A percentile compares a stretch with the other conserved stretches of the same genome.
Conservation (phyloP, 2,329 filamentous ascomycete species). For the Chaetomiaceae sp. region DNA sequence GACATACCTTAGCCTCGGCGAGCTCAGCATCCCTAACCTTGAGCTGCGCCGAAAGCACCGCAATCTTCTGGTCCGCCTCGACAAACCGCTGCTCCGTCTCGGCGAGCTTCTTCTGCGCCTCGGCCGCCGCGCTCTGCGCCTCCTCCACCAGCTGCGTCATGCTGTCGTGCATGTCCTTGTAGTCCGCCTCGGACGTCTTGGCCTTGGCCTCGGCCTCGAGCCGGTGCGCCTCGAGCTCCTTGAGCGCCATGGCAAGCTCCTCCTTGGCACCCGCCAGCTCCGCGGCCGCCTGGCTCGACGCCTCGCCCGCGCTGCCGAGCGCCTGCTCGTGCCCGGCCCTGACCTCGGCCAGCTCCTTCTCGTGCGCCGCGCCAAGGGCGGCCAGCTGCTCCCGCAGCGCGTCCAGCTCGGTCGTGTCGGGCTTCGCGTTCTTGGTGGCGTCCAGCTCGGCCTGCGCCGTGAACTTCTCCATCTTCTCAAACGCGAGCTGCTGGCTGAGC, state of each 20-base stretch:
- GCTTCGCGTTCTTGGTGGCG: slow-evolving; percentile 48
- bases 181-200: slow-evolving; percentile 54
- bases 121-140: slow-evolving; percentile 43
- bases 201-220: slow-evolving; percentile 44
- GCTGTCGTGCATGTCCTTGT: slow-evolving; percentile 57
- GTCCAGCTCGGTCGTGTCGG: slow-evolving; percentile 50
- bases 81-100: slow-evolving; percentile 42
- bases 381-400: slow-evolving; percentile 46
- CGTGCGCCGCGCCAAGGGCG: slow-evolving; percentile 41
- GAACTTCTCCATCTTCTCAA: slow-evolving; percentile 55
- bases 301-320: slow-evolving; percentile 29
- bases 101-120: slow-evolving; percentile 26
- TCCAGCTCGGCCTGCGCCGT: slow-evolving; percentile 56
- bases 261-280: slow-evolving; percentile 34
- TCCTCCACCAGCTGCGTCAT: slow-evolving; percentile 56
- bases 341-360: slow-evolving; percentile 33
- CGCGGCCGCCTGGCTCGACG: slow-evolving; percentile 33
- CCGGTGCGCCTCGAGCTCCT: slow-evolving; percentile 49
- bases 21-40: slow-evolving; percentile 60
- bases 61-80: slow-evolving; percentile 42
- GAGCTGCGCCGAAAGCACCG: slow-evolving; percentile 48
- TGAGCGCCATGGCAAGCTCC: slow-evolving; percentile 43
- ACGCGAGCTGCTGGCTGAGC: slow-evolving; percentile 48
- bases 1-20: slow-evolving; percentile 51
- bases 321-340: slow-evolving; percentile 33